Evolutionary conservation across 768 basidiomycete genomes (phyloP).

Genomic region (Pluteus cervinus): DNA sequence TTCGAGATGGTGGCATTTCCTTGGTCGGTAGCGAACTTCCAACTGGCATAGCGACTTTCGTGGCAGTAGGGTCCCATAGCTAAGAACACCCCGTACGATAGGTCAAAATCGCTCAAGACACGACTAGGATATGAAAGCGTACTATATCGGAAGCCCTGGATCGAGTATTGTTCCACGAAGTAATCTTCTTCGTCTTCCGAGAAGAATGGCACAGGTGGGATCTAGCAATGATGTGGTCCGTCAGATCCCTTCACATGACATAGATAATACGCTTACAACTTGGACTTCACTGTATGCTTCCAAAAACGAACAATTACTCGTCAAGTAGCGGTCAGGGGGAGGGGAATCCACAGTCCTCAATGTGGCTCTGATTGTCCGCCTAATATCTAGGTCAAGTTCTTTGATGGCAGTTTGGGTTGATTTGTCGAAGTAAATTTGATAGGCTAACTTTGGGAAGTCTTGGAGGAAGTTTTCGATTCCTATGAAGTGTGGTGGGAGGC

Average conservation of each 20-base stretch:
- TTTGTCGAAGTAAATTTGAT: conserved; percentile 58
- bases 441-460: conserved; percentile 47
- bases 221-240: conserved; percentile 26
- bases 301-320: conserved; percentile 41
- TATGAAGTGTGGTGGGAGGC: conserved; percentile 46
- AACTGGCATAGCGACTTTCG: conserved; percentile 36
- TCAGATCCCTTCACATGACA: neutral
- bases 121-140: conserved; percentile 15
- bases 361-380: conserved; percentile 51
- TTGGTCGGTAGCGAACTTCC: conserved; percentile 34
- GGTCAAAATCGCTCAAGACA: neutral
- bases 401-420: conserved; percentile 38
- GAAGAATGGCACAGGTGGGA: conserved; percentile 58
- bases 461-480: conserved; percentile 35
- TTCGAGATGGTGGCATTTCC: conserved; percentile 39
- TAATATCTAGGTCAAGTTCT: conserved; percentile 52
- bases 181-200: conserved; percentile 61
- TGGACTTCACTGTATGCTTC: conserved; percentile 42
- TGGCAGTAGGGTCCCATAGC: neutral
- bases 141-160: conserved; percentile 60
- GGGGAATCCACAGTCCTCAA: conserved; percentile 47
- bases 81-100: neutral
- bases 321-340: conserved; percentile 51
- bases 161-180: conserved; percentile 54
- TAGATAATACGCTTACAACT: conserved; percentile 24